phyloP scores from a whole-genome alignment of 176 grass and related monocot genomes.

The Tuctoria greenei region DNA sequence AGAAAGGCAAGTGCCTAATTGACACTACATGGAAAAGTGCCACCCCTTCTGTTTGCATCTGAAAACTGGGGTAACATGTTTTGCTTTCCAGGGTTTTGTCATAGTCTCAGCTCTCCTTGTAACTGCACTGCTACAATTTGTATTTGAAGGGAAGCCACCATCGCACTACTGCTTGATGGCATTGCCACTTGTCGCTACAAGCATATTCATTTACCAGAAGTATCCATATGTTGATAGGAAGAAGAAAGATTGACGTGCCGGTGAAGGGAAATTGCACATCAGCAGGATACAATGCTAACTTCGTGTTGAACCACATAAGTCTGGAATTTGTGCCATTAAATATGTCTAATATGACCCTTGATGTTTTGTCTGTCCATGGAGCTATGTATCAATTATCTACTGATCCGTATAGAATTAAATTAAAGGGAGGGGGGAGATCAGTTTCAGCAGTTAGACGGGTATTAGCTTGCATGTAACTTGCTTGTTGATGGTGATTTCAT shows the following conservation, averaged over 20 bases:
- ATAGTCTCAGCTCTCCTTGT: conserved; percentile 92
- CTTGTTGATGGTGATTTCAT: conserved; percentile 2
- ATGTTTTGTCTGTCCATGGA: conserved; percentile 22
- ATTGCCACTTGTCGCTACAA: conserved; percentile 71
- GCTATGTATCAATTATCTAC: not conserved
- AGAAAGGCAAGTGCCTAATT: conserved; percentile 69
- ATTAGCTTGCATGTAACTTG: conserved; percentile 26
- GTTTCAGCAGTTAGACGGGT: conserved; percentile 12
- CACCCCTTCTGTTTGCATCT: conserved; percentile 11
- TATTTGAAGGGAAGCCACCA: conserved; percentile 86
- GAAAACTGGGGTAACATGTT: conserved; percentile 30
- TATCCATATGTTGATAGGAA: conserved; percentile 76
- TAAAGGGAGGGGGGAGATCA: conserved; percentile 19
- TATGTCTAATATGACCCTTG: not conserved
- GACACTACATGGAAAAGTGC: conserved; percentile 26
- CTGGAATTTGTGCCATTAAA: conserved; percentile 15
- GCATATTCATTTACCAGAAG: conserved; percentile 99
- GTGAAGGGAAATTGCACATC: conserved; percentile 35
- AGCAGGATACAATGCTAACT: not conserved
- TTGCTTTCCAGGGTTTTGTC: conserved; percentile 86
- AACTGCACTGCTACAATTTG: conserved; percentile 76
- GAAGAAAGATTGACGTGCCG: conserved; percentile 68
- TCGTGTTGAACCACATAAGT: conserved; percentile 15
- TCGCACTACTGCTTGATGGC: conserved; percentile 76
- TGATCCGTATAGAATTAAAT: conserved; percentile 19